Evolutionary conservation across 495 filamentous ascomycete species (phyloP), one percentile per base, ranked within the genome.

Genomic region (Terfezia boudieri): DNA sequence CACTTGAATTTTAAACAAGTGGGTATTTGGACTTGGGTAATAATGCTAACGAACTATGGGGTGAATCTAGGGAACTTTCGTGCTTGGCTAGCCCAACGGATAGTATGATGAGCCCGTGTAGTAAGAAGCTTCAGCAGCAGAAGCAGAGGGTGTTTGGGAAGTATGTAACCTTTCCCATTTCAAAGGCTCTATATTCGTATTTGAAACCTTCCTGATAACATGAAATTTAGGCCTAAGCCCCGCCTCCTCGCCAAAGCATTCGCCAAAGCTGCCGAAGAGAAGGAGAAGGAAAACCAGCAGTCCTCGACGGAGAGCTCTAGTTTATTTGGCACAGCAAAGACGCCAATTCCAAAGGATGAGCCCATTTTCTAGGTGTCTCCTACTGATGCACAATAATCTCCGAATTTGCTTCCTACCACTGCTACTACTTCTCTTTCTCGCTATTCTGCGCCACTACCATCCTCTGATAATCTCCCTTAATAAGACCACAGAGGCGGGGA

Each of bases 71-170:
- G 37, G 53, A 43, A 53, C 69, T 74, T 54, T 67, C 69, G 51
- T 65, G 69, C 46, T 84, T 84, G 66, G 69, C 82, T 55, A 82
- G 78, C 36, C 82, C 82, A 0, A 82, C 79, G 2, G 82, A 86
- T 57, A 73, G 76, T 53, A 79, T 86, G 62, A 76, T 84, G 76
- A 82, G 77, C 43, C 82, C 82, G 0, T 79, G 78, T 53, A 79
- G 76, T 35, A 76, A 80, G 69, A 86, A 86, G 59, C 64, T 86
- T 61, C 73, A 70, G 50, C 74, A 77, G 38, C 73, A 81, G 60
- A 83, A 83, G 74, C 75, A 76, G 57, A 82, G 81, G 73, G 73
- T 76, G 17, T 79, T 77, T 55, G 62, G 58, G 50, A 76, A 72
- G 69, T 72, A 38, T 22, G 17, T 51, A 12, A 5, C 12, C 22